A percentile compares a stretch with the other conserved stretches of the same genome.
These are phyloP conservation scores for Zoysia matrella DNA, from an alignment of 202 grass and related monocot species.

Conservation along the genomic window DNA sequence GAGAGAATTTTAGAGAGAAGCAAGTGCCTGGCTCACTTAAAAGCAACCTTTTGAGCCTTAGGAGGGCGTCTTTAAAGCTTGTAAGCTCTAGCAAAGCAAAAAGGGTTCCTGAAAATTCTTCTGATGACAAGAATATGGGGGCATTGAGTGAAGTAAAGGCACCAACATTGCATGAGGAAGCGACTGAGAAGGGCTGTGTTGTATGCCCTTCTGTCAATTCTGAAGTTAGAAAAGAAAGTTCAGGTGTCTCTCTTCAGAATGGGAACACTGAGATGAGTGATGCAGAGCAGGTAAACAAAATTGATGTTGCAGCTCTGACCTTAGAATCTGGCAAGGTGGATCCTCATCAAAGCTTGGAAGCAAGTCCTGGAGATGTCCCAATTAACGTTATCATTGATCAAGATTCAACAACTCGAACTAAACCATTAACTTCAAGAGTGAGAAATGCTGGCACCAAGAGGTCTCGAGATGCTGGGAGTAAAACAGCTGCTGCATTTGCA, in stretches of 20 bases:
- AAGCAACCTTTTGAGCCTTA: conserved; percentile 41
- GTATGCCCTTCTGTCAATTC: conserved; percentile 24
- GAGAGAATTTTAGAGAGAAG: conserved; percentile 19
- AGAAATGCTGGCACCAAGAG: conserved; percentile 46
- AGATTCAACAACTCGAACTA: conserved; percentile 5
- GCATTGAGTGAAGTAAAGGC: conserved; percentile 24
- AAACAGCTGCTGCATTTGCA: background rate
- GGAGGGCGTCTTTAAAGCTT: conserved; percentile 64
- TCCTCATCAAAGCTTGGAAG: conserved; percentile 41
- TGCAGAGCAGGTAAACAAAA: conserved; percentile 30
- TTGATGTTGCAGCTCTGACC: conserved; percentile 9
- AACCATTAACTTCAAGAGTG: conserved; percentile 35
- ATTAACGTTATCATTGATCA: conserved; percentile 10
- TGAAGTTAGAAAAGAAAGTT: conserved; percentile 40
- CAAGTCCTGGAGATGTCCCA: conserved; percentile 15
- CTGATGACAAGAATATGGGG: conserved; percentile 39
- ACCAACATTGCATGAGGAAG: background rate
- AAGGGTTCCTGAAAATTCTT: conserved; percentile 49
- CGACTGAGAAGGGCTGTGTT: conserved; percentile 8
- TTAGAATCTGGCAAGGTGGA: conserved; percentile 18
- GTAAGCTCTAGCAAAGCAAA: conserved; percentile 45
- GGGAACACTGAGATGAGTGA: conserved; percentile 13
- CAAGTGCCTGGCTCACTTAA: conserved; percentile 31
- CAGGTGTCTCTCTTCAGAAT: conserved; percentile 15
- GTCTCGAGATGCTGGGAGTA: conserved; percentile 22